These are phyloP conservation scores for Nidularia sp. DNA, from an alignment of 768 basidiomycete genomes.

Conservation along the genomic window DNA sequence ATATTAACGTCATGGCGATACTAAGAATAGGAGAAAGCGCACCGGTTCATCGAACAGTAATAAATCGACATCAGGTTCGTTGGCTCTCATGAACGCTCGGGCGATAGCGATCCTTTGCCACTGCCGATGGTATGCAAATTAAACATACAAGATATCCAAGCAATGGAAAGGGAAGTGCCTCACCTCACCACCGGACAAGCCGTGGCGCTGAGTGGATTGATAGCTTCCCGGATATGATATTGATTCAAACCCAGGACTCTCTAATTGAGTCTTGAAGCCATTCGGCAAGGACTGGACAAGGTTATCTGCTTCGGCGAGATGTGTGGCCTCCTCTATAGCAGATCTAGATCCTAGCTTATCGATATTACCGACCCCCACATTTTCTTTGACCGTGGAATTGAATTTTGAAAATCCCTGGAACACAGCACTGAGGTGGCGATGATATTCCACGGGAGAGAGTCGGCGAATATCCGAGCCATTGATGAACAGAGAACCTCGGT, in stretches of 20 bases:
- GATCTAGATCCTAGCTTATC: slow-evolving; percentile 52
- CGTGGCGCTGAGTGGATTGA: slow-evolving; percentile 44
- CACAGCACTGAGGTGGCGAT: slow-evolving; percentile 71
- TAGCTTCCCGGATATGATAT: slow-evolving; percentile 41
- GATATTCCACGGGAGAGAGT: slow-evolving; percentile 66
- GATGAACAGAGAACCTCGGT: slow-evolving; percentile 61
- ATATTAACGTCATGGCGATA: slow-evolving; percentile 1
- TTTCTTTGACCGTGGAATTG: slow-evolving; percentile 72
- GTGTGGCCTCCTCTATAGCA: slow-evolving; percentile 62
- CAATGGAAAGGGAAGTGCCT: slow-evolving; percentile 10
- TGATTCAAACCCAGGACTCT: slow-evolving; percentile 55
- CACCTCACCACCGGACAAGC: slow-evolving; percentile 84
- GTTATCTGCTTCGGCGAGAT: slow-evolving; percentile 64
- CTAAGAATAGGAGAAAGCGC: slow-evolving; percentile 15
- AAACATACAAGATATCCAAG: background rate
- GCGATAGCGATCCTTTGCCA: slow-evolving; percentile 88
- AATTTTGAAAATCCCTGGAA: slow-evolving; percentile 87
- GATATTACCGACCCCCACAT: slow-evolving; percentile 81
- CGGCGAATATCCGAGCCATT: slow-evolving; percentile 68
- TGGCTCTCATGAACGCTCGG: slow-evolving; percentile 82
- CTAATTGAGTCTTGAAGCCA: slow-evolving; percentile 72
- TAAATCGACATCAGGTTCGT: slow-evolving; percentile 70
- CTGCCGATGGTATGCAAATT: slow-evolving; percentile 29
- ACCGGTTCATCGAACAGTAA: slow-evolving; percentile 85
- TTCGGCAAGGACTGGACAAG: slow-evolving; percentile 64